Conservation (phyloP, 208 protist genomes). For the Tetramitus jugosus region DNA sequence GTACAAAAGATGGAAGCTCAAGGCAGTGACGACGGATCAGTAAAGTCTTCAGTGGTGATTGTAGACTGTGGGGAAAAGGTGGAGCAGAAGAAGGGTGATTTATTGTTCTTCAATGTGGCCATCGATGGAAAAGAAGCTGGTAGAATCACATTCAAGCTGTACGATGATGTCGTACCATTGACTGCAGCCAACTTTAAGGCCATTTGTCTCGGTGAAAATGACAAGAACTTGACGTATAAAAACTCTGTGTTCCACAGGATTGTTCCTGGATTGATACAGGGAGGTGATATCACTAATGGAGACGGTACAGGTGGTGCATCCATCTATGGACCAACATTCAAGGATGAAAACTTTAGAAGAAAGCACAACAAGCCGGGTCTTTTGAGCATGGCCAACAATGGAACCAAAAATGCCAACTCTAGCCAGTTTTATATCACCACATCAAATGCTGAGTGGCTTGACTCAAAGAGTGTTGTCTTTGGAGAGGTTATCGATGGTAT, state of each 20-base stretch:
- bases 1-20: neutral
- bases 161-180: slow-evolving; percentile 38
- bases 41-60: neutral
- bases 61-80: slow-evolving; percentile 25
- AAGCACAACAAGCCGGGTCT: slow-evolving; percentile 55
- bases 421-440: slow-evolving; percentile 22
- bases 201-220: slow-evolving; percentile 34
- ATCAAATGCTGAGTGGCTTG: neutral
- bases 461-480: slow-evolving; percentile 17
- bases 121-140: too few relatives aligned
- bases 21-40: neutral
- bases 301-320: slow-evolving; percentile 85
- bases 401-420: slow-evolving; percentile 77
- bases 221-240: slow-evolving; percentile 37
- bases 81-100: too few relatives aligned
- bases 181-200: slow-evolving; percentile 55
- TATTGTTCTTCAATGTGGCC: too few relatives aligned
- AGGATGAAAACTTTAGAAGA: slow-evolving; percentile 83
- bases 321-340: slow-evolving; percentile 73
- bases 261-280: slow-evolving; percentile 79
- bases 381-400: slow-evolving; percentile 70
- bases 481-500: slow-evolving; percentile 19
- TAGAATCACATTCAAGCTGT: slow-evolving; percentile 6
- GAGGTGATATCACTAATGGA: slow-evolving; percentile 83
- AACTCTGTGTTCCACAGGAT: slow-evolving; percentile 52